A percentile compares a stretch with the other conserved stretches of the same genome.
Conservation (phyloP, 208 protist species). For the Novymonas esmeraldas region DNA sequence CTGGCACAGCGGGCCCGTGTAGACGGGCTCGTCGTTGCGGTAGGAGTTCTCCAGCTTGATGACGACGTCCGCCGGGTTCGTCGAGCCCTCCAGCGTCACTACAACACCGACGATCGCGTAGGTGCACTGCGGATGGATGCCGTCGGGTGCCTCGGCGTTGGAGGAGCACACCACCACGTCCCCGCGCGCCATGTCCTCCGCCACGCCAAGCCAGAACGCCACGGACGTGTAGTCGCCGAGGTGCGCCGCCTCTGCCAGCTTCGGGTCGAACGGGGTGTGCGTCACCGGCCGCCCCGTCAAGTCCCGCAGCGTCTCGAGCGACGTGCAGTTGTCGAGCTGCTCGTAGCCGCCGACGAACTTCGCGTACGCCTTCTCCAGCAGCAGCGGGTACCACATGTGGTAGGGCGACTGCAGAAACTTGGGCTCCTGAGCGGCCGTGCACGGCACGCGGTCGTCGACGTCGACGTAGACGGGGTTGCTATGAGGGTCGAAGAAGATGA, state of each 20-base stretch:
- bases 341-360: conserved; percentile 92
- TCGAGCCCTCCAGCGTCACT: conserved; percentile 50
- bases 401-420: conserved; percentile 66
- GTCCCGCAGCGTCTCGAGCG: conserved; percentile 86
- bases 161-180: conserved; percentile 83
- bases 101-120: conserved; percentile 78
- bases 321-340: conserved; percentile 79
- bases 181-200: conserved; percentile 58
- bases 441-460: conserved; percentile 87
- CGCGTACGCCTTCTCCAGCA: conserved; percentile 93
- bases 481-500: conserved; percentile 84
- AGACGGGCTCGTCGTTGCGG: conserved; percentile 40
- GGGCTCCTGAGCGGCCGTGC: conserved; percentile 42
- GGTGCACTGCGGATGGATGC: conserved; percentile 82
- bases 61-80: conserved; percentile 60
- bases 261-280: conserved; percentile 68
- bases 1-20: conserved; percentile 62
- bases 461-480: conserved; percentile 82
- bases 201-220: conserved; percentile 73
- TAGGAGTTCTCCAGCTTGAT: conserved; percentile 81
- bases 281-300: conserved; percentile 85
- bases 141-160: conserved; percentile 50
- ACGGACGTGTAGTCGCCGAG: conserved; percentile 61
- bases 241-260: conserved; percentile 75
- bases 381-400: conserved; percentile 72